Base-by-base conservation (phyloP, 2,329 filamentous ascomycete genomes). In the Beauveria medogensis region DNA sequence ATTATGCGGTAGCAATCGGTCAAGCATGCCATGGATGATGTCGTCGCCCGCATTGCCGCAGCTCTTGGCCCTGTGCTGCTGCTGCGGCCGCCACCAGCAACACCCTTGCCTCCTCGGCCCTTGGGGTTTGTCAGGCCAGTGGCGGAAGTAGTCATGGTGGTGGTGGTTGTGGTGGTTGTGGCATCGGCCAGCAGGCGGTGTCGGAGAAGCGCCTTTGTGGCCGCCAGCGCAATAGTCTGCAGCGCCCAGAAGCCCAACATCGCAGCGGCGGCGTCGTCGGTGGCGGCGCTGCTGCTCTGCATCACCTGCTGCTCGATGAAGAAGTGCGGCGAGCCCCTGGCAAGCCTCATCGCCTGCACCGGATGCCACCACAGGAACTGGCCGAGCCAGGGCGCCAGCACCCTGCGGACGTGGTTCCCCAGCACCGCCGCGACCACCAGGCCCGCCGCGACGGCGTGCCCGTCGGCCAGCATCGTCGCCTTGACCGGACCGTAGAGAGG, bases 331-430 rank as follows among this genome's bases (percentile, higher is more conserved):
- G 71, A 71, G 16, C 64, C 69, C 6, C 66, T 65, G n/a, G 71
- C 75, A 47, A 73, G 66, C 59, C 73, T 75, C 64, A 76, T 69
- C 62, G 67, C 67, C 30, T 70, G 72, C 59, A 72, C 66, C 12
- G 73, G 73, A 24, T 65, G 65, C 61, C 64, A 60, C 64, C 70
- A 70, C 14, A 70, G 54, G 37, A 70, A 73, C 24, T 69, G 64
- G 3, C 68, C 70, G 0, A 73, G 61, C 65, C 64, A 69, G 7
- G 71, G 73, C 12, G 59, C 47, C 0, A 77, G 60, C n/a, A 70
- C 65, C 22, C 72, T 67, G 5, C 74, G 71, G 18, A 75, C 66
- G 64, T 79, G 76, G 68, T 78, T 72, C 28, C 72, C 47, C 14
- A 77, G 62, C 18, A 74, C 69, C 55, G 76, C 76, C 44, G 70